Conservation (phyloP, 2,329 filamentous ascomycete species). For the Canariomyces notabilis region DNA sequence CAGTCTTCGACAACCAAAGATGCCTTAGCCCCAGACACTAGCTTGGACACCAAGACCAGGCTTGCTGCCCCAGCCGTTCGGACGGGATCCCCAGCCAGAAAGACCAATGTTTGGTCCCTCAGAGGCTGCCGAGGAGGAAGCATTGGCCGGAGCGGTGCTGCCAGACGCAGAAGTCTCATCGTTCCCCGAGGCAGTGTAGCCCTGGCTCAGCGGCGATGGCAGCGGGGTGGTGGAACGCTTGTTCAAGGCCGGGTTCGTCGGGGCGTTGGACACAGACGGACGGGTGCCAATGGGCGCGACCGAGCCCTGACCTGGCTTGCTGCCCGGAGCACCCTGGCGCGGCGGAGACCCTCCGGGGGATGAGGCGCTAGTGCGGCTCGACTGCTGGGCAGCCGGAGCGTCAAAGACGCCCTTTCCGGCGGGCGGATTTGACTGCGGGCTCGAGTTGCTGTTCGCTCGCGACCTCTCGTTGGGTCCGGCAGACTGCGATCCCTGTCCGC, state of each 20-base stretch:
- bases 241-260: constrained; percentile 56
- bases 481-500: constrained; percentile 40
- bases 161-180: constrained; percentile 46
- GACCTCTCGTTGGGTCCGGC: constrained; percentile 52
- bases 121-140: constrained; percentile 41
- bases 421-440: constrained; percentile 65
- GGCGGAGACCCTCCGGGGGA: constrained; percentile 81
- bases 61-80: constrained; percentile 80
- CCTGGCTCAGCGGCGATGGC: constrained; percentile 78
- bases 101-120: constrained; percentile 38
- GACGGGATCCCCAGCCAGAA: constrained; percentile 71
- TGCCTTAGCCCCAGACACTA: constrained; percentile 88
- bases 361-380: constrained; percentile 75
- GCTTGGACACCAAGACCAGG: constrained; percentile 80
- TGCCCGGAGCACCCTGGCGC: constrained; percentile 54
- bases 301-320: constrained; percentile 53
- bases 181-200: constrained; percentile 53
- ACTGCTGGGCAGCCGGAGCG: constrained; percentile 55
- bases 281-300: constrained; percentile 94
- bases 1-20: not conserved
- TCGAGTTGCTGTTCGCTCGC: constrained; percentile 78
- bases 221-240: constrained; percentile 87
- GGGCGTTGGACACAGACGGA: constrained; percentile 53
- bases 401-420: constrained; percentile 59
- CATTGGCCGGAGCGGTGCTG: constrained; percentile 51